Evolutionary conservation across 140 eudicot species (phyloP), one percentile per base, ranked within the genome.

Genomic region (Stevia rebaudiana): DNA sequence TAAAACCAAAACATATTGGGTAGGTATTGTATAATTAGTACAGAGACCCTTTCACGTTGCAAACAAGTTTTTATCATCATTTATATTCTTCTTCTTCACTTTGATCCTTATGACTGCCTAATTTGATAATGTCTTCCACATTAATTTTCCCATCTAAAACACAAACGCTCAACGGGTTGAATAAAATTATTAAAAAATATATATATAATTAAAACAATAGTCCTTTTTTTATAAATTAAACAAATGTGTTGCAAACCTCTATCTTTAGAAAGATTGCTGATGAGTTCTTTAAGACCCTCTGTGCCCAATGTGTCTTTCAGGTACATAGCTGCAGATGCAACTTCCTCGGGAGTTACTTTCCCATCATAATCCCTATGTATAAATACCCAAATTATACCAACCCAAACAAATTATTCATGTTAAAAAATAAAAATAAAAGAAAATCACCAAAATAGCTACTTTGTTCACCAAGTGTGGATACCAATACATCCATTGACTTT

Each of bases 111-210:
- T 43, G 28, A 46, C 61, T 59, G 75, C 95, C 97, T 84, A 90
- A 68, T 70, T 74, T 84, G 55, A 90, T 95, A 33, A 90, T 86
- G 69, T 90, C 97, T 74, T 90, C 95, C 69, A 86, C 97, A 57
- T 80, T 87, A 71, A 90, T 90, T 84, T 90, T 90, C 35, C 97
- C 97, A 30, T 90, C 97, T 90, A 88, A 54, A 60, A 31, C 75
- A 21, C 42, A 56, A 30, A 56, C 1, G 15, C 16, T 16, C 8
- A 44, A 22, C 3, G 60, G 37, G 11, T 53, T 7, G 22, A 21
- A 53, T 6, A 24, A 8, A 10, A 53, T 48, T 48, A 47, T 47
- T 47, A 48, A 48, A 17, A 18, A 17, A 8, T 48, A 48, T 15
- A 31, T 8, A n/a, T 31, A 7, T 25, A 56, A 56, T 12, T n/a